Evolutionary conservation across 2,329 filamentous ascomycete genomes (phyloP), one percentile per base, ranked within the genome.

Genomic region (Reticulascus tulasneorum): DNA sequence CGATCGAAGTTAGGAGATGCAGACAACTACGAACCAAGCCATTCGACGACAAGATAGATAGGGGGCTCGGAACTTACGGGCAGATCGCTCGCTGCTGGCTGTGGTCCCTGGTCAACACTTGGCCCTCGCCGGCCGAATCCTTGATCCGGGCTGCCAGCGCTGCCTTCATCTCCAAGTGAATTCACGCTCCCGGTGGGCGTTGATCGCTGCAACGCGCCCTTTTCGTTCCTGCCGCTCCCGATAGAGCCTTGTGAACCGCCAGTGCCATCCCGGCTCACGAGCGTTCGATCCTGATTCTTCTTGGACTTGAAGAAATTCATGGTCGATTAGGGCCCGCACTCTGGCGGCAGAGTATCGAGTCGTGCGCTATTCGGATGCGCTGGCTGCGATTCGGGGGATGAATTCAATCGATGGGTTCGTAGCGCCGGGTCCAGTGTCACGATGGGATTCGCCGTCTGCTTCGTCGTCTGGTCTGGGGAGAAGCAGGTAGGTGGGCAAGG

Each of bases 251-350:
- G 69, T 7, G 71, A 67, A 12, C 39, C 39, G 9, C 37, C 40
- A 42, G 62, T 64, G 34, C 69, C 73, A 53, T 79, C 75, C 55
- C 75, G 73, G 55, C 67, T 74, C 35, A 69, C 64, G 47, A 75
- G 57, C 38, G 65, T 66, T 55, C 79, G 76, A 51, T 82, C 79
- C 60, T 84, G 80, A 55, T 77, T 75, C 64, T 86, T 88, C 66
- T 88, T 89, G 38, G 82, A 86, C 62, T 87, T 87, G 70, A 89
- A 89, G 62, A 89, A 89, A 48, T 84, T 81, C 84, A 89, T 89
- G 62, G 61, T 71, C 60, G 54, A 52, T 63, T 55, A 58, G 51
- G 53, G 56, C 54, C 60, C 58, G 60, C 59, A 56, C 52, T 51
- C 56, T 55, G 59, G 40, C 40, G 40, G 40, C 40, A 42, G 23